These are phyloP conservation scores for Ustilago trichophora DNA, from an alignment of 1,284 basidiomycete genomes.

Conservation along the genomic window DNA sequence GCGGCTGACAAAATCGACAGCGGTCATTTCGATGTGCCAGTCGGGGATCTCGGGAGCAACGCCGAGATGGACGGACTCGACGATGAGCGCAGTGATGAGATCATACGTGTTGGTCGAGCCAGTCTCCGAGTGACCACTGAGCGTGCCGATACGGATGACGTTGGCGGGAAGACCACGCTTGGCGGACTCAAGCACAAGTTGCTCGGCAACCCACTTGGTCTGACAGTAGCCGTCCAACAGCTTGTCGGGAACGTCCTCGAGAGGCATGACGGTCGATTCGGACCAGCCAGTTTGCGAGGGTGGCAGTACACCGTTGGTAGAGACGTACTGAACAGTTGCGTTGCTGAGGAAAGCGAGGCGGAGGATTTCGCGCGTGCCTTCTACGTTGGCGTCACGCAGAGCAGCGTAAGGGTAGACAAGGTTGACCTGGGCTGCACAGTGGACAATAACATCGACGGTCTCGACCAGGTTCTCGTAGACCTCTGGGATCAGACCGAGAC, in stretches of 20 bases:
- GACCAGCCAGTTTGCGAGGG: slow-evolving; percentile 60
- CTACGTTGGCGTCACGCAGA: slow-evolving; percentile 64
- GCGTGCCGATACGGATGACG: slow-evolving; percentile 64
- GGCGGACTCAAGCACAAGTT: slow-evolving; percentile 60
- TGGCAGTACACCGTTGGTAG: slow-evolving; percentile 66
- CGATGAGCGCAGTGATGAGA: slow-evolving; percentile 62
- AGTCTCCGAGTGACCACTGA: slow-evolving; percentile 63
- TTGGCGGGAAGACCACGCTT: slow-evolving; percentile 63
- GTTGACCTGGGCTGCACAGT: slow-evolving; percentile 66
- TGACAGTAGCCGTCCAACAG: slow-evolving; percentile 67
- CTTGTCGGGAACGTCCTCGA: slow-evolving; percentile 62
- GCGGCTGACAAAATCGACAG: slow-evolving; percentile 62
- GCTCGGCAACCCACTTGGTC: slow-evolving; percentile 67
- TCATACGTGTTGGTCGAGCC: slow-evolving; percentile 65
- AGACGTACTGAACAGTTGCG: slow-evolving; percentile 65
- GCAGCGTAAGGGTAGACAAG: slow-evolving; percentile 66
- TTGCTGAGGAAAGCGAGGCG: slow-evolving; percentile 64
- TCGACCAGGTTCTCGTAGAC: slow-evolving; percentile 55
- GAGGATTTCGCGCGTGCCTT: slow-evolving; percentile 66
- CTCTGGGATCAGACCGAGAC: slow-evolving; percentile 55
- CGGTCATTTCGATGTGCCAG: slow-evolving; percentile 65
- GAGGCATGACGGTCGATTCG: slow-evolving; percentile 54
- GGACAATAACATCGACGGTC: slow-evolving; percentile 61
- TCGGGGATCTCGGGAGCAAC: slow-evolving; percentile 57
- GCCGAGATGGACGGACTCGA: slow-evolving; percentile 63